Evolutionary conservation across 768 basidiomycete species (phyloP), one percentile per base, ranked within the genome.

Genomic region (Tricholoma matsutake): DNA sequence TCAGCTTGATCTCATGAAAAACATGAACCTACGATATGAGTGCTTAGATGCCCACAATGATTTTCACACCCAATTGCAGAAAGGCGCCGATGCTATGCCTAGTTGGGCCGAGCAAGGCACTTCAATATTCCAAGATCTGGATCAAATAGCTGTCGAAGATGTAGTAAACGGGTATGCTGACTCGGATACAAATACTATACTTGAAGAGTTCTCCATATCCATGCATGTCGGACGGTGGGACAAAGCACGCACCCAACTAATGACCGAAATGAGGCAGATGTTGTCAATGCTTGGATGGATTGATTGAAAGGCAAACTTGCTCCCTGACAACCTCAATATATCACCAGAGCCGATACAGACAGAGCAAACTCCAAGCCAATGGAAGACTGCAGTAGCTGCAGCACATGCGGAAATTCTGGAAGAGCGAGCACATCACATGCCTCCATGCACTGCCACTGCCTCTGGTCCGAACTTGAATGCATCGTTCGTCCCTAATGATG

Each of bases 1-100:
- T 37, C 35, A 37, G 35, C 35, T 37, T 37, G 35, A 37, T 37
- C 35, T 43, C 0, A 43, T 43, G 41, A 20, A 43, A 18, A 43
- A 43, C 18, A 43, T 43, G n/a, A 43, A 43, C 41, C 1, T 43
- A 9, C n/a, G 6, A 9, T 43, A 43, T 18, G 41, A 43, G 18
- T 43, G 41, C 41, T 7, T 20, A 18, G 41, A 43, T 43, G n/a
- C 41, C 8, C 41, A 6, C 0, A 6, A 18, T 18, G 41, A 43
- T 18, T 43, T 43, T 43, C 31, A 60, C 49, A 58, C 67, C 18
- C 64, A 67, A 55, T 13, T 56, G 47, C 35, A 28, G 14, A 56
- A 39, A 56, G 35, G 22, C 20, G 55, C 31, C 13, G 16, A 16
- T 31, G 13, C 9, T 5, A 39, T 54, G 14, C 32, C 54, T 43